Conservation (phyloP, 441 rosid genomes). For the Populus hybrid region DNA sequence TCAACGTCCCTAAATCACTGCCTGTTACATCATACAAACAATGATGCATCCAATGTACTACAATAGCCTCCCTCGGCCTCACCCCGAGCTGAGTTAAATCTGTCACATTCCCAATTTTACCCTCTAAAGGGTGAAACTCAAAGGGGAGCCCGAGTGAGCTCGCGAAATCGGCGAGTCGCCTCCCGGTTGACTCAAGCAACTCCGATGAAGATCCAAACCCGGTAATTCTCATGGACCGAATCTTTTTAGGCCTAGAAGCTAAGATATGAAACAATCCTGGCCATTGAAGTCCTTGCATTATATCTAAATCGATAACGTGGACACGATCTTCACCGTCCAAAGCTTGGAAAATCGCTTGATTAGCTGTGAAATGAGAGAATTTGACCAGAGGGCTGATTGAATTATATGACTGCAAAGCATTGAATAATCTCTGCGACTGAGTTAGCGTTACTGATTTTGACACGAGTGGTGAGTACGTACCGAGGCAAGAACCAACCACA, state of each 20-base stretch:
- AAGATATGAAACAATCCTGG: slow-evolving; percentile 94
- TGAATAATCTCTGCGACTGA: slow-evolving; percentile 67
- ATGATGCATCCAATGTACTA: slow-evolving; percentile 95
- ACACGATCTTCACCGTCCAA: slow-evolving; percentile 70
- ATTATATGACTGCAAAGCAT: slow-evolving; percentile 76
- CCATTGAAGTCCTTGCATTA: slow-evolving; percentile 98
- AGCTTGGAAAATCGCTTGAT: slow-evolving; percentile 86
- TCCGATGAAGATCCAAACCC: slow-evolving; percentile 80
- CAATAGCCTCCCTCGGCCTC: slow-evolving; percentile 60
- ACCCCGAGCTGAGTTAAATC: slow-evolving; percentile 59
- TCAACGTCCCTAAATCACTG: slow-evolving; percentile 54
- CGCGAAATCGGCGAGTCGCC: slow-evolving; percentile 83
- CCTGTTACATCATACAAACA: slow-evolving; percentile 78
- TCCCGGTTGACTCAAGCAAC: slow-evolving; percentile 76
- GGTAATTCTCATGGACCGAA: slow-evolving; percentile 71
- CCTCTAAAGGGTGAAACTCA: slow-evolving; percentile 68
- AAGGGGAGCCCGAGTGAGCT: slow-evolving; percentile 63
- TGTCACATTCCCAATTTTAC: slow-evolving; percentile 59
- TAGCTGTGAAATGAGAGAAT: slow-evolving; percentile 92
- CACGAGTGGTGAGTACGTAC: slow-evolving; percentile 45
- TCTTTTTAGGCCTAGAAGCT: slow-evolving; percentile 69
- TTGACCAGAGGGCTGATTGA: slow-evolving; percentile 69
- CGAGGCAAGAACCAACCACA: slow-evolving; percentile 68
- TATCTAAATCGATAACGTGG: slow-evolving; percentile 86
- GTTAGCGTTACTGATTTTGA: slow-evolving; percentile 40